Base-by-base conservation (phyloP, 106 monocot genomes). In the Alisma plantagoaquatica region DNA sequence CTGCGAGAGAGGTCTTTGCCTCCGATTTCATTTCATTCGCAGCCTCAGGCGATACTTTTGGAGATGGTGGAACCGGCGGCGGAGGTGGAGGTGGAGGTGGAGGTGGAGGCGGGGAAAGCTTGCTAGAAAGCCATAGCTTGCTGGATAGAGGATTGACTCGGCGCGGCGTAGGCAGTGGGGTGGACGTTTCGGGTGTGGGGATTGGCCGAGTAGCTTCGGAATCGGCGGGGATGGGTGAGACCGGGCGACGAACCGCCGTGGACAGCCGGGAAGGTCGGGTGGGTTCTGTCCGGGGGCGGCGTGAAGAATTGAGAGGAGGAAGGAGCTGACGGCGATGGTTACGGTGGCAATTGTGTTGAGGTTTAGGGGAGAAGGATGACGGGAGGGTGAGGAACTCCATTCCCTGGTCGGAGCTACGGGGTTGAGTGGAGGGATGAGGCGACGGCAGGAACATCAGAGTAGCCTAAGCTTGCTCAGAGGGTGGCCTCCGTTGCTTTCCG, bases 51-150 rank as follows among this genome's bases (percentile, higher is more conserved):
- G n/a, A n/a, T n/a, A n/a, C n/a, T n/a, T n/a, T 33, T 8, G 57
- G 31, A 23, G 57, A 44, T 27, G 15, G 23, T 16, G 28, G 16
- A 25, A 17, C 8, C 8, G 41, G 43, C 0, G 46, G 26, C 6
- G 38, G 58, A 2, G 68, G 42, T 14, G 64, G 48, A 22, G 64
- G 67, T 11, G 47, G 66, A 27, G 77, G 59, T 17, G 70, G 74
- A 1, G 83, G 80, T 29, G 84, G 84, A 5, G 74, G 80, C 14
- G 80, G 79, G 38, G 71, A 60, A 43, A 85, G 81, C 50, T 80
- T 83, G 63, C 73, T 72, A 23, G 88, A 81, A 54, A 84, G 81
- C 70, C 84, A 84, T 58, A 84, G 88, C 59, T 90, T 98, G 63
- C 45, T 57, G 49, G 72, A 49, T 24, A 96, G 70, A 23, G 87